These are phyloP conservation scores for Vigna angularis DNA, from an alignment of 306 rosid species.

Conservation along the genomic window DNA sequence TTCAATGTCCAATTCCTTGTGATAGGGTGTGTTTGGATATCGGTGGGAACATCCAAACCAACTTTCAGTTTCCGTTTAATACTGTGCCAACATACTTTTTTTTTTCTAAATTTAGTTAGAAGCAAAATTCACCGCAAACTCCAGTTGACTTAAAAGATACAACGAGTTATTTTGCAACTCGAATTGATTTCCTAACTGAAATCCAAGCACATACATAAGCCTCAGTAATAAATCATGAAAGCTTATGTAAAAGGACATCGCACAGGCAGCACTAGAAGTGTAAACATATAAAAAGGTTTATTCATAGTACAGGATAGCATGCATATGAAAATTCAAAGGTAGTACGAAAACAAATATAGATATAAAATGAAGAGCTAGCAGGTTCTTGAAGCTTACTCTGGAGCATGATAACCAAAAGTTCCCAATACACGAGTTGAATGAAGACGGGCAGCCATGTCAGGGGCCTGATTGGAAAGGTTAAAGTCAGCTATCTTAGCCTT, in stretches of 20 bases:
- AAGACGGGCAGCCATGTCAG: conserved; percentile 87
- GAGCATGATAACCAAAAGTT: conserved; percentile 85
- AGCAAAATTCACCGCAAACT: no score
- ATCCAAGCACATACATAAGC: not conserved
- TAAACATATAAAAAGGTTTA: not conserved
- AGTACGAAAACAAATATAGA: no score
- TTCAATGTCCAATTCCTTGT: not conserved
- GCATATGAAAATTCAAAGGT: not conserved
- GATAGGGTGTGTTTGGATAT: not conserved
- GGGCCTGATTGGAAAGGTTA: conserved; percentile 82
- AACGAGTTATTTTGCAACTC: no score
- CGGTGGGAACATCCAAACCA: no score
- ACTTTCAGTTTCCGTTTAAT: no score
- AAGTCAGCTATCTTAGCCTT: conserved; percentile 78
- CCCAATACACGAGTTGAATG: conserved; percentile 81
- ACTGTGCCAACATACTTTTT: no score
- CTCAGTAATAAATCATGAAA: not conserved
- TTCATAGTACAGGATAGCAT: conserved; percentile 17
- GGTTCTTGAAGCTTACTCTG: conserved; percentile 58
- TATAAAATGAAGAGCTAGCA: not conserved
- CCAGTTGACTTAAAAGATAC: no score
- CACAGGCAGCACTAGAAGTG: conserved; percentile 23
- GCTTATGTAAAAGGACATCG: conserved; percentile 7
- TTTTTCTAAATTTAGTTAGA: no score
- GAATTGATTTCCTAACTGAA: no score